Evolutionary conservation across 768 basidiomycete genomes (phyloP).

Genomic region (Tricholoma sp.): DNA sequence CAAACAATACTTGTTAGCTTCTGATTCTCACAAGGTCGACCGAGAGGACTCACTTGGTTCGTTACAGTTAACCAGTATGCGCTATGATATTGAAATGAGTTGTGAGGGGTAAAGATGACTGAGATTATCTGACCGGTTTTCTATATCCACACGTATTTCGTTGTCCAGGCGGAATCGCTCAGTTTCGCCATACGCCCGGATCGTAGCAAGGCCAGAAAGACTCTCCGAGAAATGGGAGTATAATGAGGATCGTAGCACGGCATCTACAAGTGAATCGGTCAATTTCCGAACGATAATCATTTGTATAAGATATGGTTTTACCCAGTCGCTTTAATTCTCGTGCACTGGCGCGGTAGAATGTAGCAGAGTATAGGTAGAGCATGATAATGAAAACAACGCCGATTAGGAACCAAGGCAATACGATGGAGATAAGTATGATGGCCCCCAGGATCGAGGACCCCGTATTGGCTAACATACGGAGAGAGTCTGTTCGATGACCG

Average conservation of each 20-base stretch:
- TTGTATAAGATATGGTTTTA: slow-evolving; percentile 17
- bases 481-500: slow-evolving; percentile 41
- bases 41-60: slow-evolving; percentile 54
- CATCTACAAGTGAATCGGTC: slow-evolving; percentile 41
- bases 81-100: slow-evolving; percentile 22
- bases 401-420: slow-evolving; percentile 84
- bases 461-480: slow-evolving; percentile 70
- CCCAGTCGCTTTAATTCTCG: slow-evolving; percentile 80
- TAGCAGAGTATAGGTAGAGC: slow-evolving; percentile 65
- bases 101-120: not conserved
- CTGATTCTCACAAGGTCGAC: not conserved
- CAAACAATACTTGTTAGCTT: slow-evolving; percentile 10
- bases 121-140: slow-evolving; percentile 55
- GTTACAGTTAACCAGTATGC: slow-evolving; percentile 86
- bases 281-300: not conserved
- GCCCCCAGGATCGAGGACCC: slow-evolving; percentile 65
- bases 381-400: slow-evolving; percentile 56
- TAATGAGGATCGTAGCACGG: slow-evolving; percentile 78
- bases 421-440: slow-evolving; percentile 69
- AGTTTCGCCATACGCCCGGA: slow-evolving; percentile 81
- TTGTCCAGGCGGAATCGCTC: slow-evolving; percentile 77
- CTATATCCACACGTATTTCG: slow-evolving; percentile 67
- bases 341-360: slow-evolving; percentile 83
- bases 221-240: slow-evolving; percentile 95
- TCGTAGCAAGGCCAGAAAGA: slow-evolving; percentile 79